Base-by-base conservation (phyloP, 345 rosid species). In the Salix arbutifolia region DNA sequence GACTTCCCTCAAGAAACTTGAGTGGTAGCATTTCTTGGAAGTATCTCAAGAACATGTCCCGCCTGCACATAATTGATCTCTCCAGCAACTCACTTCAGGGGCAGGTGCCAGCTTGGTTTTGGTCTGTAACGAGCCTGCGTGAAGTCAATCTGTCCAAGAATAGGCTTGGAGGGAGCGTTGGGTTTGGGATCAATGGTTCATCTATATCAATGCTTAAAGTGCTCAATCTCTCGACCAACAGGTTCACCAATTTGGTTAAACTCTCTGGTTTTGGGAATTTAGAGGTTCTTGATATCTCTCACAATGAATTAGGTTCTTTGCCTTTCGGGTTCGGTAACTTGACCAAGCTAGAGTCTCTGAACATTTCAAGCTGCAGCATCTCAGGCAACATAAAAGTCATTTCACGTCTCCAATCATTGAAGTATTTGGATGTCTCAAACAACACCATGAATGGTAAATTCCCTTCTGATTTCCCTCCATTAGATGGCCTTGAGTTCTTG, bases 11-110 rank as follows among this genome's bases (percentile, higher is more conserved):
- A 8, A 86, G 80, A 77, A 90, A 88, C 75, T 74, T 95, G 19
- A 87, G 82, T 77, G 97, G 99, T 40, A 86, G 60, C 61, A 58
- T 95, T 52, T 88, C 93, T n/a, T 95, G 98, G 97, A 82, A 56
- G 19, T 83, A 79, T 70, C 84, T 95, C 76, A 78, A 81, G 74
- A 87, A 79, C 79, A 65, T 91, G 80, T 81, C 97, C 21, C 77
- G 81, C 46, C 80, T 95, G 42, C 88, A 78, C 25, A 37, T 64
- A 19, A 72, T 95, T 66, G 93, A 93, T 77, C 90, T 95, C 78
- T 95, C 99, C 75, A 64, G 74, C 67, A 95, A 95, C 77, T 88
- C 90, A 23, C 89, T 95, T 14, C 73, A 85, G 37, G 99, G 99
- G 35, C 84, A 85, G 4, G 73, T 93, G 26, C 97, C 97, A 9